phyloP scores from a whole-genome alignment of 352 stramenopile genomes.

The Phytophthora cryptogea region DNA sequence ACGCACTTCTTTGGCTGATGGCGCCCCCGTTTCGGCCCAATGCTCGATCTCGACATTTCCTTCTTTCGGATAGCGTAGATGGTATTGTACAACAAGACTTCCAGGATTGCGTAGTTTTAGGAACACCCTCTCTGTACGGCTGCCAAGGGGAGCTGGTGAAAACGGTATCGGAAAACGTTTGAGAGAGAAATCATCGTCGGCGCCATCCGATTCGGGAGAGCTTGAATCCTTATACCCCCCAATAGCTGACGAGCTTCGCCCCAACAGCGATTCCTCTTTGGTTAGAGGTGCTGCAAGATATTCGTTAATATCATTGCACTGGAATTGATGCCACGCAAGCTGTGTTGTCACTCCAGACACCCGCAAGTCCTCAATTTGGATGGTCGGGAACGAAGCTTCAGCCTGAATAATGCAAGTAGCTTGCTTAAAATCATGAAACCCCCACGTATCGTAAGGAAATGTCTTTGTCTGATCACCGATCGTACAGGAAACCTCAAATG shows the following conservation, averaged over 20 bases:
- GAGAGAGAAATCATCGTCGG: constrained; percentile 23
- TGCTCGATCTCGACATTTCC: constrained; percentile 92
- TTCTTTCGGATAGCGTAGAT: constrained; percentile 90
- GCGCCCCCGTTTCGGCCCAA: constrained; percentile 91
- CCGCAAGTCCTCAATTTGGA: constrained; percentile 86
- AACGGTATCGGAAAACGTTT: constrained; percentile 79
- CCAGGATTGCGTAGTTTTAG: constrained; percentile 90
- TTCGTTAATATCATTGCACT: constrained; percentile 73
- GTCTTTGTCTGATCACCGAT: constrained; percentile 30
- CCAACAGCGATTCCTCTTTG: constrained; percentile 22
- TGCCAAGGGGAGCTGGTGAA: constrained; percentile 65
- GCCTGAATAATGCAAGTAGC: constrained; percentile 57
- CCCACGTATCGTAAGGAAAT: constrained; percentile 33
- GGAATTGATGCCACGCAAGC: constrained; percentile 74
- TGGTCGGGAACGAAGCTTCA: constrained; percentile 85
- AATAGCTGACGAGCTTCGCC: constrained; percentile 37
- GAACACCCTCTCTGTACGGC: constrained; percentile 58
- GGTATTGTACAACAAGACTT: constrained; percentile 81
- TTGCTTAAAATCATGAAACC: constrained; percentile 27
- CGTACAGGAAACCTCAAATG: constrained; percentile 71
- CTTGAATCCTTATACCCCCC: constrained; percentile 11
- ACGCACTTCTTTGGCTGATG: constrained; percentile 75
- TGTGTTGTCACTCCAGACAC: constrained; percentile 55
- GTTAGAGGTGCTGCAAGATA: constrained; percentile 63
- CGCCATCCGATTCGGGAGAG: constrained; percentile 15